Evolutionary conservation across 2,329 filamentous ascomycete species (phyloP), one percentile per base, ranked within the genome.

Genomic region (Pleoardoris graminearum): DNA sequence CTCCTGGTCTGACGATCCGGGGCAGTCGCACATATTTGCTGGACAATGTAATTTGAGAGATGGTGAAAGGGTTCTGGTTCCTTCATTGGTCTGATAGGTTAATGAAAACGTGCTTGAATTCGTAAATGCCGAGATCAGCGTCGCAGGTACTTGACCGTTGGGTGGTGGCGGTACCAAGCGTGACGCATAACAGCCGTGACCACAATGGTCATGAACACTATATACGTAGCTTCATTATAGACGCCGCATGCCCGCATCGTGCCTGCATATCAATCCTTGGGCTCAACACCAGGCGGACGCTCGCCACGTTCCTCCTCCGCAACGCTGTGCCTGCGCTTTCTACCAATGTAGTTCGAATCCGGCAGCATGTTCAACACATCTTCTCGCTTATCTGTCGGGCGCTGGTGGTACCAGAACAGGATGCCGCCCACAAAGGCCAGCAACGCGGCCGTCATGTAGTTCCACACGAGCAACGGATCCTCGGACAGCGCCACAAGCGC

Each of bases 401-500:
- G 75, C 76, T 88, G 89, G 64, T 80, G 83, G 63, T 86, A 69
- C 86, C 87, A 91, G 76, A 91, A 91, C 1, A 78, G 76, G 3
- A 79, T 55, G 21, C 85, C 86, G 30, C 85, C 88, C 7, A 85
- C 46, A 32, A 84, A 80, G 0, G 87, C 81, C 46, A 90, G 76
- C 51, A 84, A 75, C 5, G 86, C 84, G 16, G 88, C 80, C 16
- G 79, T 69, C 7, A 77, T 80, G 72, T 91, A 91, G 75, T 91
- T 89, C 85, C 86, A 90, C 3, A 87, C 81, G 33, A 89, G 76
- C 21, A 87, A 72, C 1, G 87, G 87, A 66, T 90, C 85, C 6
- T 76, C 78, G 0, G 82, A 81, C 1, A 90, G 75, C 0, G 82
- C 76, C 7, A 83, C 82, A 33, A 89, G 80, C 0, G 85, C 86